Base-by-base conservation (phyloP, 176 grass and related monocot species). In the Oryza coarctata region DNA sequence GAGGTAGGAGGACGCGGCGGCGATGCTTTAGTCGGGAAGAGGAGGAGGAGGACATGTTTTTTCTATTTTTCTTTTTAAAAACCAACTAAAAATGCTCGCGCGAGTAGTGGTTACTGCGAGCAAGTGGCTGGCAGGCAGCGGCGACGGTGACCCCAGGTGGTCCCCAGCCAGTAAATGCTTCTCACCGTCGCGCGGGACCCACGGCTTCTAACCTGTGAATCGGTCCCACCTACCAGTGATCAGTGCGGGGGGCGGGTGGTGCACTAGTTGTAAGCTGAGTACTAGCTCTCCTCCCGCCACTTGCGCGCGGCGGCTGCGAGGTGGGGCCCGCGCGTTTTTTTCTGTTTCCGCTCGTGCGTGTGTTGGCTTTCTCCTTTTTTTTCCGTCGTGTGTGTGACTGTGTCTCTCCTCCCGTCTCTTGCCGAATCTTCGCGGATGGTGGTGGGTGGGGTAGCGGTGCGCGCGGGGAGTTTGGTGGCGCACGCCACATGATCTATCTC, bases 11-110 rank as follows among this genome's bases (percentile, higher is more conserved):
- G 40, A 89, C 64, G 76, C 63, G 76, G 44, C 76, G 81, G 84
- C 35, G 85, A 77, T 68, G 74, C 86, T 88, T 82, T 78, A 79
- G 68, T 58, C n/a, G n/a, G n/a, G n/a, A n/a, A n/a, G 61, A 83
- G 30, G 78, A 70, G 61, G 9, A 33, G 41, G 12, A 18, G 26
- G 65, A 57, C 71, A 77, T 72, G 76, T 81, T 83, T 72, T 70
- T 84, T 44, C 0, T 38, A n/a, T 60, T 61, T 72, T 3, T 3
- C 14, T 12, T 33, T 35, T 20, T 6, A 7, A 6, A 35, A 58
- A 17, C 0, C 22, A 3, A 25, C 55, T 3, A 74, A 79, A 80
- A 84, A 73, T 26, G 74, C 65, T 18, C 29, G 50, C 7, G 41
- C 38, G 84, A 62, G 43, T 8, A 52, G 18, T 22, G 15, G 82